Evolutionary conservation across 768 basidiomycete genomes (phyloP).

Genomic region (Rhodotorula graminis): DNA sequence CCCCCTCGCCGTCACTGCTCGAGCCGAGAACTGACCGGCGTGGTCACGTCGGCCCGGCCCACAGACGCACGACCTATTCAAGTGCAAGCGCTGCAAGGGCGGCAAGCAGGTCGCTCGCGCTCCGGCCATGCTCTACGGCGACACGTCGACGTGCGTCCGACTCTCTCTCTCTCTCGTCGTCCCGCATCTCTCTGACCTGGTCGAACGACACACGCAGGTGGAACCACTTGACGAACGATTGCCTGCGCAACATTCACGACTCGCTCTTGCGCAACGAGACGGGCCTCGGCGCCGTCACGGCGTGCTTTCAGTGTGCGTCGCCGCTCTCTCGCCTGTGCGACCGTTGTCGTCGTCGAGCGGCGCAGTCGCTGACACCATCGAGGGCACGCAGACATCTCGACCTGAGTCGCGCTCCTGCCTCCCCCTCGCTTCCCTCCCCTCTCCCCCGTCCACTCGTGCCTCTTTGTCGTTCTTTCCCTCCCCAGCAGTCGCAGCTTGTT

Average conservation of each 20-base stretch:
- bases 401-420: background rate
- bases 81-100: constrained; percentile 87
- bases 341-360: background rate
- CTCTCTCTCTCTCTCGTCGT: too few relatives aligned
- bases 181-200: background rate
- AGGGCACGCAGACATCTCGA: constrained; percentile 4
- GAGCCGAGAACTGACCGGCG: too few relatives aligned
- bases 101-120: constrained; percentile 78
- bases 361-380: background rate
- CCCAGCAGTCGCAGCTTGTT: background rate
- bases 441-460: background rate
- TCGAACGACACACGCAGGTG: constrained; percentile 57
- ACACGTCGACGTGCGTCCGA: constrained; percentile 83
- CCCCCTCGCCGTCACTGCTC: too few relatives aligned
- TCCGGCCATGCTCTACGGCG: constrained; percentile 84
- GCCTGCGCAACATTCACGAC: constrained; percentile 87
- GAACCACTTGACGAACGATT: constrained; percentile 91
- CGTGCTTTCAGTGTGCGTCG: constrained; percentile 70
- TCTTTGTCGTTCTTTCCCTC: too few relatives aligned
- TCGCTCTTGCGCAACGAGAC: constrained; percentile 87
- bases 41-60: constrained; percentile 52
- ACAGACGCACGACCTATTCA: constrained; percentile 98
- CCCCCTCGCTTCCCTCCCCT: background rate
- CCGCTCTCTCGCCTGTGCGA: background rate
- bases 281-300: constrained; percentile 76